phyloP scores from a whole-genome alignment of 208 protist species.

The Blechomonas ayalai region DNA sequence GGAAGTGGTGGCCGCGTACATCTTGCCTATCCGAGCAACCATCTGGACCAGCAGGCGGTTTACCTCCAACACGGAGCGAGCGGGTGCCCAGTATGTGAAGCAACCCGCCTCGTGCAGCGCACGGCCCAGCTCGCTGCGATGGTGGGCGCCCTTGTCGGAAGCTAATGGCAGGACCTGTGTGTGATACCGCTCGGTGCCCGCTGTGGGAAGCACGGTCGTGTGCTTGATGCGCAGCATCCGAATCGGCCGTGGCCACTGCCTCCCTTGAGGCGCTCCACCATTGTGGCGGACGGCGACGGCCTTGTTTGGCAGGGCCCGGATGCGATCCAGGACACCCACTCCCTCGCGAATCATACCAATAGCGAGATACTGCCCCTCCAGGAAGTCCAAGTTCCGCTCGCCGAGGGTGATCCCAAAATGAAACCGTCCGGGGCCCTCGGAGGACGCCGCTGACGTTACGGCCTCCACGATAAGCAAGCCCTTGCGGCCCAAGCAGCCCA shows the following conservation, averaged over 20 bases:
- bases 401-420: constrained; percentile 51
- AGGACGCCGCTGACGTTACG: not conserved
- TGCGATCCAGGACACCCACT: constrained; percentile 24
- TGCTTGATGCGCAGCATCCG: constrained; percentile 59
- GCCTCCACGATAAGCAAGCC: constrained; percentile 43
- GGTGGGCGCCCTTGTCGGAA: not conserved
- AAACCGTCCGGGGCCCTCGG: not conserved
- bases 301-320: constrained; percentile 22
- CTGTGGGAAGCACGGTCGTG: constrained; percentile 47
- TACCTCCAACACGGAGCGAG: constrained; percentile 14
- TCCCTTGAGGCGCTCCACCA: not conserved
- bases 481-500: constrained; percentile 18
- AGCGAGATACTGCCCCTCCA: constrained; percentile 45
- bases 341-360: constrained; percentile 62
- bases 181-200: constrained; percentile 38
- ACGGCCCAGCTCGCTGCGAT: not conserved
- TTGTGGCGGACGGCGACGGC: not conserved
- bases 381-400: constrained; percentile 36
- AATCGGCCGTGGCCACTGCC: constrained; percentile 22
- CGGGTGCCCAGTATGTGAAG: constrained; percentile 49
- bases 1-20: not conserved
- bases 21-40: not conserved
- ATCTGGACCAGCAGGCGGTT: constrained; percentile 13
- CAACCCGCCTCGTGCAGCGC: constrained; percentile 26
- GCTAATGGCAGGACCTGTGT: too few species aligned